Percentiles rank a stretch among this genome's conserved stretches.
These are phyloP conservation scores for Sporothrix schenckii DNA, from an alignment of 2,329 filamentous ascomycete genomes.

Conservation along the genomic window DNA sequence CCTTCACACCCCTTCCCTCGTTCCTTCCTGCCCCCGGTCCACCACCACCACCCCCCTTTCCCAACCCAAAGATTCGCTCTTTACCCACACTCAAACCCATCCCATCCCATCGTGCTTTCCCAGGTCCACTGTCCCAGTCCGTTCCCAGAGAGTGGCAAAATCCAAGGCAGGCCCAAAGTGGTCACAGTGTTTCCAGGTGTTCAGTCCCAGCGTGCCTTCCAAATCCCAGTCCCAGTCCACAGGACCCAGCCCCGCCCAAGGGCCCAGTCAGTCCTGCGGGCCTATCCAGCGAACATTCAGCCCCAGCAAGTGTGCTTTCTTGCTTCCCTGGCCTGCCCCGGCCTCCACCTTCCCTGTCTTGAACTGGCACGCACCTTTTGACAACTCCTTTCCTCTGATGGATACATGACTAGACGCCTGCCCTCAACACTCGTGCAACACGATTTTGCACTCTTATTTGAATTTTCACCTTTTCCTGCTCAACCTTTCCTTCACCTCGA, in stretches of 20 bases:
- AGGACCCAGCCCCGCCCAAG: conserved; percentile 12
- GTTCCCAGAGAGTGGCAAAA: conserved; percentile 10
- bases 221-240: conserved; percentile 6
- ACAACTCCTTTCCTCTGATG: conserved; percentile 28
- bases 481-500: neutral
- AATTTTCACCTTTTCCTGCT: neutral
- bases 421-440: conserved; percentile 22
- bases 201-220: conserved; percentile 29
- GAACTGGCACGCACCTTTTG: conserved; percentile 22
- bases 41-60: conserved; percentile 32
- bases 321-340: conserved; percentile 5
- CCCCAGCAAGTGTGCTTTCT: conserved; percentile 12
- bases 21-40: conserved; percentile 22
- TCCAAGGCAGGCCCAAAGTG: neutral
- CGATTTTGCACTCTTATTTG: conserved; percentile 17
- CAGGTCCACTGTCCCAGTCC: conserved; percentile 27
- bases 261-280: neutral
- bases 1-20: conserved; percentile 10
- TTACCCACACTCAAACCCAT: conserved; percentile 32
- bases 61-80: conserved; percentile 31
- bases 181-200: conserved; percentile 9
- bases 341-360: neutral
- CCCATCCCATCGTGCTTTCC: conserved; percentile 29
- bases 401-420: conserved; percentile 34
- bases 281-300: conserved; percentile 2